Evolutionary conservation across 2,329 filamentous ascomycete genomes (phyloP), one percentile per base, ranked within the genome.

Genomic region (Cadophora gregata): DNA sequence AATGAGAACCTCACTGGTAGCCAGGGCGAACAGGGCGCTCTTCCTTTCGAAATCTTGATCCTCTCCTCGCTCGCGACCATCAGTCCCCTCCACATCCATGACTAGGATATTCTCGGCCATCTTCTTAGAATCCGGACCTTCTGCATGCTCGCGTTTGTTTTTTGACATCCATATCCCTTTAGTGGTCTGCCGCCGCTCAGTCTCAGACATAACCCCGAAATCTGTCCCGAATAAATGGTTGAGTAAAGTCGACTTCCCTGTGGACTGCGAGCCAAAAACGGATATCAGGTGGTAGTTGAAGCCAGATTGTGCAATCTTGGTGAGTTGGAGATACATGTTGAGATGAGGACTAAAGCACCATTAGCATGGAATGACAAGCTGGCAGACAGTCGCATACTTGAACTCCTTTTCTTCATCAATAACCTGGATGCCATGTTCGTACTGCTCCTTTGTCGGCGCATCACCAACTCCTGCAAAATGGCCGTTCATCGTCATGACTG

Each of bases 131-230:
- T 81, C 83, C 25, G 75, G 70, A 65, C 82, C 79, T 71, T 80
- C 79, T 61, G 82, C 80, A 72, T 85, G 84, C 51, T 80, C 79
- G 31, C 83, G 82, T 83, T 97, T 97, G 81, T 98, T 98, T 83
- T 97, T 97, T 71, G 94, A 97, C 90, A 99, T 91, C 96, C 96
- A 99, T 78, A 99, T 99, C 77, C 96, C 96, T 84, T 98, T 99
- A 53, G 96, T 99, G 0, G 96, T 99, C 84, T 99, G 96, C 69
- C 93, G 90, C 71, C 96, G 88, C 79, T 97, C 93, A 69, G 89
- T 86, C 84, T 99, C 96, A 74, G 93, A 93, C 96, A 99, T 99
- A 78, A 99, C 95, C 73, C 93, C 95, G 82, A 99, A 99, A 65
- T 94, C 86, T 72, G 96, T 99, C 70, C 93, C 93, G 78, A 99